These are phyloP conservation scores for Fusarium irregulare DNA, from an alignment of 2,329 filamentous ascomycete genomes.

Conservation along the genomic window DNA sequence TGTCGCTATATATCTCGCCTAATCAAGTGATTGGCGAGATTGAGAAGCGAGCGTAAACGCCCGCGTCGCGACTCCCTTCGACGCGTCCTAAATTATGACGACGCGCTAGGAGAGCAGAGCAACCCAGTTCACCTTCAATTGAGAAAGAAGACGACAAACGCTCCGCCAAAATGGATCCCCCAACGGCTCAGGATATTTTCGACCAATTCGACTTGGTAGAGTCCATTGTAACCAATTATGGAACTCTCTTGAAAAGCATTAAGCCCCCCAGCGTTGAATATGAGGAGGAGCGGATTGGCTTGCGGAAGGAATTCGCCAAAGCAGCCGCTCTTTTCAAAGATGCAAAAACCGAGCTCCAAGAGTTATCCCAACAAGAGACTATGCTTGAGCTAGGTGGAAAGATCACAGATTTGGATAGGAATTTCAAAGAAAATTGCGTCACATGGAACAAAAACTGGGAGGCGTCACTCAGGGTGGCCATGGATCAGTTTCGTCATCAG, in stretches of 20 bases:
- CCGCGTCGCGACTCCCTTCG: background rate
- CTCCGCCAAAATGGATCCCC: slow-evolving; percentile 8
- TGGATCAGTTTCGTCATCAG: slow-evolving; percentile 4
- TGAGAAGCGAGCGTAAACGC: background rate
- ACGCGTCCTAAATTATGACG: background rate
- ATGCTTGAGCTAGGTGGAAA: slow-evolving; percentile 5
- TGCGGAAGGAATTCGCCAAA: background rate
- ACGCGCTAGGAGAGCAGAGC: background rate
- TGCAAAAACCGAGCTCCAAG: background rate
- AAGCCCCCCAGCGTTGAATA: slow-evolving; percentile 1
- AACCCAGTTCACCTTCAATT: background rate
- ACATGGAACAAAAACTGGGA: background rate
- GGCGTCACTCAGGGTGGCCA: background rate
- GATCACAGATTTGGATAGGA: slow-evolving; percentile 18
- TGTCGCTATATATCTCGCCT: background rate
- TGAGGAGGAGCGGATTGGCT: background rate
- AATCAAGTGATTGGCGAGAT: background rate
- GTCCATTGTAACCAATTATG: slow-evolving; percentile 8
- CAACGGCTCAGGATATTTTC: background rate
- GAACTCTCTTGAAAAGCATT: background rate
- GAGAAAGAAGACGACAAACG: background rate
- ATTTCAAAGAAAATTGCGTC: background rate
- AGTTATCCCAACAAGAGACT: background rate
- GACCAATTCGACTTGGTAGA: slow-evolving; percentile 12
- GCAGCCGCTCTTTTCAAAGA: background rate